A percentile compares a stretch with the other conserved stretches of the same genome.
Evolutionary conservation across 2,329 filamentous ascomycete genomes (phyloP).

Genomic region (Cordyceps fumosorosea): DNA sequence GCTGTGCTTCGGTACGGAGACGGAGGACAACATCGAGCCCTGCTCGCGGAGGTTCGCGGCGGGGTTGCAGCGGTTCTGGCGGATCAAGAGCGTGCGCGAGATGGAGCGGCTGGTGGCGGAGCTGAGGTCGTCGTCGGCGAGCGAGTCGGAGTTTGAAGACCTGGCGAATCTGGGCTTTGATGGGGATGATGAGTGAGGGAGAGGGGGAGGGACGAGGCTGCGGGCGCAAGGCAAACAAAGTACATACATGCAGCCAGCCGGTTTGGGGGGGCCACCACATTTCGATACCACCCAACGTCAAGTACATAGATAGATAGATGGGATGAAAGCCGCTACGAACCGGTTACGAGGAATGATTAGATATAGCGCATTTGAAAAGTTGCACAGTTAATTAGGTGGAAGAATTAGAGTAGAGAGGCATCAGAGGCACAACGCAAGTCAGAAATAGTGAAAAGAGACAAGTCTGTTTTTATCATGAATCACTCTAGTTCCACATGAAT

Average conservation of each 20-base stretch:
- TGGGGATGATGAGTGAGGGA: slow-evolving; percentile 21
- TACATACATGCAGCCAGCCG: neutral
- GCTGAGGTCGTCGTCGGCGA: slow-evolving; percentile 16
- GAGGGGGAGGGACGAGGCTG: neutral
- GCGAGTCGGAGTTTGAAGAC: slow-evolving; percentile 17
- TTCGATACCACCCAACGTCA: neutral
- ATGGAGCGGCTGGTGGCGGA: slow-evolving; percentile 56
- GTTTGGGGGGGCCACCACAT: neutral
- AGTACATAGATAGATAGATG: neutral
- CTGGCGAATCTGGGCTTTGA: slow-evolving; percentile 25
- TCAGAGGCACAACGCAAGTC: neutral
- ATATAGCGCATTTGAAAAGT: neutral
- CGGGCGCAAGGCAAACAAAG: neutral
- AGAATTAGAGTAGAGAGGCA: neutral
- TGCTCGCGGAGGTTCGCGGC: slow-evolving; percentile 59
- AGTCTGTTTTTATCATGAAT: no score
- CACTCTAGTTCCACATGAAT: no score
- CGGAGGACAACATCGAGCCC: slow-evolving; percentile 59
- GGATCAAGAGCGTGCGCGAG: slow-evolving; percentile 58
- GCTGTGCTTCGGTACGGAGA: slow-evolving; percentile 79
- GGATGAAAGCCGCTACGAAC: neutral
- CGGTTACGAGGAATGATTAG: neutral
- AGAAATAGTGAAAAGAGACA: no score
- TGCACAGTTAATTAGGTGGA: neutral
- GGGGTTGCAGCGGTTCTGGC: slow-evolving; percentile 70